Evolutionary conservation across 148 eudicot genomes (phyloP).

Genomic region (Cornus controversa): DNA sequence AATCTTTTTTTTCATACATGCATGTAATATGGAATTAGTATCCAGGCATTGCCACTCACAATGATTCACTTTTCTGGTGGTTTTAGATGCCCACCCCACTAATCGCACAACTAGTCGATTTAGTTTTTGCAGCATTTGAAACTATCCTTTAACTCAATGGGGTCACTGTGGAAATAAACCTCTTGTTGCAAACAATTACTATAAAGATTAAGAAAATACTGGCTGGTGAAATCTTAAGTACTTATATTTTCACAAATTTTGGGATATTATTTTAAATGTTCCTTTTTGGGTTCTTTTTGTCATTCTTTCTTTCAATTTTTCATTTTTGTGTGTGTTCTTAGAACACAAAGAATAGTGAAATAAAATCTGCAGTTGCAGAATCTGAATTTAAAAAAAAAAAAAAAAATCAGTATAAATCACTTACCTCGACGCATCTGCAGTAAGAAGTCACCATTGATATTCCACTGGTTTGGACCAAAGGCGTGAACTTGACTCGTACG

Average conservation of each 20-base stretch:
- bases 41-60: no score
- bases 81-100: no score
- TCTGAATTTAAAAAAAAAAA: no score
- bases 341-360: neutral
- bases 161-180: neutral
- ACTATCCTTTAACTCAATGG: neutral
- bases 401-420: slow-evolving; percentile 9
- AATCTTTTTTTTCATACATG: neutral
- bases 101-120: no score
- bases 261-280: no score
- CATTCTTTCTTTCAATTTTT: neutral
- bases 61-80: neutral
- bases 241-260: neutral
- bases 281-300: neutral
- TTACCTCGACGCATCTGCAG: slow-evolving; percentile 20
- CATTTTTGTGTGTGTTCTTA: neutral
- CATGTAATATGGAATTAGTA: neutral
- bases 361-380: neutral
- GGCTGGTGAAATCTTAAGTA: neutral
- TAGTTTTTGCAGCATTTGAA: neutral
- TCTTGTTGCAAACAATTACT: neutral
- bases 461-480: slow-evolving; percentile 9
- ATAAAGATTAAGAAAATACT: neutral
- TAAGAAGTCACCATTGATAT: slow-evolving; percentile 6
- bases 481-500: slow-evolving; percentile 16